A percentile compares a stretch with the other conserved stretches of the same genome.
phyloP scores from a whole-genome alignment of 2,329 filamentous ascomycete species.

The Microsporum canis region DNA sequence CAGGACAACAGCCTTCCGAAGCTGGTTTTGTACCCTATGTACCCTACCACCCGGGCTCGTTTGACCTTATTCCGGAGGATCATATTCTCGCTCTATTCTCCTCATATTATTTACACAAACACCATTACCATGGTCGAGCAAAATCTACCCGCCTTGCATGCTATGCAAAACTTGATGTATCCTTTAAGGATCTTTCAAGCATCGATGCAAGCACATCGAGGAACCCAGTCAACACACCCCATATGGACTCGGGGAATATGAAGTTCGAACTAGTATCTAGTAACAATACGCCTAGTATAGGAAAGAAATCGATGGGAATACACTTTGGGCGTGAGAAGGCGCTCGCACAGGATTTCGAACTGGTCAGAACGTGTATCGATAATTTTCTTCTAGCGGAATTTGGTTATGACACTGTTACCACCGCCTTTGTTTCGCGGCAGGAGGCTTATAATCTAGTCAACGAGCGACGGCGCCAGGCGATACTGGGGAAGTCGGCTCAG shows the following conservation, averaged over 20 bases:
- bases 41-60: not conserved
- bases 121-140: not conserved
- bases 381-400: not conserved
- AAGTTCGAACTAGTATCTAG: not conserved
- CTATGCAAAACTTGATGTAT: not conserved
- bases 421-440: not conserved
- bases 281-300: constrained; percentile 13
- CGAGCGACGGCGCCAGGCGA: not conserved
- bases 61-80: not conserved
- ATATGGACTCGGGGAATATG: not conserved
- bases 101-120: not conserved
- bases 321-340: not conserved
- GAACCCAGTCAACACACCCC: not conserved
- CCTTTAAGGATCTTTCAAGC: not conserved
- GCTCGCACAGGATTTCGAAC: not conserved
- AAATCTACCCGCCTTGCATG: not conserved
- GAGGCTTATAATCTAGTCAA: not conserved
- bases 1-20: not conserved
- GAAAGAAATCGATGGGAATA: not conserved
- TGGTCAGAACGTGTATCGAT: not conserved
- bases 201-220: not conserved
- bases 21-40: not conserved
- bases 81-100: not conserved
- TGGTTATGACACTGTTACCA: not conserved
- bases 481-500: not conserved